Conservation (phyloP, 2,329 filamentous ascomycete species). For the Neonectria neomacrospora region DNA sequence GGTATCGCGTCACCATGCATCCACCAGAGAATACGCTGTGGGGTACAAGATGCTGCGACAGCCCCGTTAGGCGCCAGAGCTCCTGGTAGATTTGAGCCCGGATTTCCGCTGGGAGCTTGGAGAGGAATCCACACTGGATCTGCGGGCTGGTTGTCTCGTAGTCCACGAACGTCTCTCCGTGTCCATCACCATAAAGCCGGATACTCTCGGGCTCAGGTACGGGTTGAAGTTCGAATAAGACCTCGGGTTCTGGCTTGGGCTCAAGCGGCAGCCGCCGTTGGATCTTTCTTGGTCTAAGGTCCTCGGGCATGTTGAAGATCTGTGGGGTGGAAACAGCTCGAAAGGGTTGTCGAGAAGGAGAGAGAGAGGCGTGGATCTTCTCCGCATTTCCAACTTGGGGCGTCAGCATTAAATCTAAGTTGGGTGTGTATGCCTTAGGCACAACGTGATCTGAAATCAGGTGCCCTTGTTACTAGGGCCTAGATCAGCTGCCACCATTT, state of each 20-base stretch:
- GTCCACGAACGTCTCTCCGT: neutral
- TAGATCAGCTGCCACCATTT: no score
- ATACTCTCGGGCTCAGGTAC: neutral
- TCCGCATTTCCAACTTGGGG: neutral
- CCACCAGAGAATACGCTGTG: neutral
- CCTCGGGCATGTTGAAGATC: neutral
- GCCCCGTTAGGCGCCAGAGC: neutral
- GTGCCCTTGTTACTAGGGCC: no score
- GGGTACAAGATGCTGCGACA: slow-evolving; percentile 7
- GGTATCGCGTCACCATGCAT: neutral
- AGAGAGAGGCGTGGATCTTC: neutral
- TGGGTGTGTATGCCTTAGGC: neutral
- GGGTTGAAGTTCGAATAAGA: neutral
- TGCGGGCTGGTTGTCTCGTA: neutral
- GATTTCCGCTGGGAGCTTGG: slow-evolving; percentile 11
- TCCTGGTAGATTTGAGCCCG: slow-evolving; percentile 1
- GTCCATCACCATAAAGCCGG: neutral
- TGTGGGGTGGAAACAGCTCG: no score
- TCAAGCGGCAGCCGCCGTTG: neutral
- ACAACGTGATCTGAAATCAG: neutral
- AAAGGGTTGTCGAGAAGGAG: neutral
- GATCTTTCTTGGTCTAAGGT: neutral
- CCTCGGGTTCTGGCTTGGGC: neutral
- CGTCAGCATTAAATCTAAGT: no score
- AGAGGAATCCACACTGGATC: neutral